Evolutionary conservation across 495 filamentous ascomycete genomes (phyloP), one percentile per base, ranked within the genome.

Genomic region (Tuber microsphaerosporum): DNA sequence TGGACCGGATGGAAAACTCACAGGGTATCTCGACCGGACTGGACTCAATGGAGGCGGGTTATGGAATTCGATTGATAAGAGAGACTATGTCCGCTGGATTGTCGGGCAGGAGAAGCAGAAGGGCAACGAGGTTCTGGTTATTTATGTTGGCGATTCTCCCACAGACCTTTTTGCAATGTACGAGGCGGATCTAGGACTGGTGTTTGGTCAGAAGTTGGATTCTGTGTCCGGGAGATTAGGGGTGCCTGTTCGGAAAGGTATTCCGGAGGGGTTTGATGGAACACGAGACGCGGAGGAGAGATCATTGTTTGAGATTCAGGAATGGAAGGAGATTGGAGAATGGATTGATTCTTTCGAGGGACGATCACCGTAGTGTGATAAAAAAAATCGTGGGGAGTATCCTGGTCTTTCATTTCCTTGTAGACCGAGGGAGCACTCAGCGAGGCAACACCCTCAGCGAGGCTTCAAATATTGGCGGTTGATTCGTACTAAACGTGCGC

Each of bases 121-220:
- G 34, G 37, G 46, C 19, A 6, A 69, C 4, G n/a, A 22, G 42
- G n/a, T 34, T 37, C 17, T 78, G 48, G 73, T 77, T 31, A 69
- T 84, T 31, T 84, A 84, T 74, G 77, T 83, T 12, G 83, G 83
- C 1, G 83, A 84, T 73, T 79, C 80, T 17, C 65, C 70, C 43
- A 83, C 81, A 2, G 83, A 84, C 71, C 61, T 84, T 1, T 69
- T 79, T 26, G 81, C 81, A 56, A 71, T 84, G 73, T 39, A 81
- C 16, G 73, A 74, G 68, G 83, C 81, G 41, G 81, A 84, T 74
- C 74, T 84, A 8, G 82, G 83, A 1, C 74, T 84, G 51, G 71
- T 82, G 39, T 75, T 84, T 17, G 80, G 76, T 3, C 43, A 65
- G 14, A 81, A 71, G 44, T 37, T 81, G 31, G 80, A 81, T 39